Base-by-base conservation (phyloP, 202 grass and related monocot species). In the Carex sylvatica region DNA sequence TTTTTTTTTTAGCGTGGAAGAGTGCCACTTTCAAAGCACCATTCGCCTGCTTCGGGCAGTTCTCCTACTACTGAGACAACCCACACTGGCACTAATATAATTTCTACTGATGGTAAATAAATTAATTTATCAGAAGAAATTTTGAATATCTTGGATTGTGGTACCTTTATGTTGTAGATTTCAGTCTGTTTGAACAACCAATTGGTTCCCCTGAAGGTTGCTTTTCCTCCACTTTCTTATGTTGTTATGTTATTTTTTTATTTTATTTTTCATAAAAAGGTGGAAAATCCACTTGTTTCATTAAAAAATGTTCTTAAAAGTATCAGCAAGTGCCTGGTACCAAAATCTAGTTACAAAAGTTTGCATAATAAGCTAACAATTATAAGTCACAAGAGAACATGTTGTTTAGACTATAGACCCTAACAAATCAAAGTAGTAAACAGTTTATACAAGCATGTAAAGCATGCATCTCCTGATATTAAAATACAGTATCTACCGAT, bases 91-190 rank as follows among this genome's bases (percentile, higher is more conserved):
- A 56, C 51, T 54, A 19, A 19, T 77, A 58, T 2, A 53, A 59
- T 77, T 58, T 58, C 52, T 58, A 20, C 5, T 59, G 52, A 77
- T 53, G 73, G 73, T 77, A 77, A 74, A 51, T n/a, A n/a, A 28
- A 55, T 56, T 56, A n/a, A 76, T 56, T 52, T 33, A 56, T 76
- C 47, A 18, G 20, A 52, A 74, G 46, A 40, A 75, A 74, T 9
- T 54, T 74, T 4, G n/a, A 73, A 49, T 47, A 1, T 53, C 13
- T 49, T 75, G 49, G 49, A 1, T 55, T 3, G 23, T 6, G 4
- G 24, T 30, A 54, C 6, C 11, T 56, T 75, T 53, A 53, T 35
- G 15, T 75, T 75, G 26, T 51, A 52, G 22, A 73, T 52, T 13
- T 42, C 16, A 69, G 71, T 74, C 14, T 54, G 11, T 33, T 53